These are phyloP conservation scores for Termitomyces sp. DNA, from an alignment of 768 basidiomycete genomes.

Conservation along the genomic window DNA sequence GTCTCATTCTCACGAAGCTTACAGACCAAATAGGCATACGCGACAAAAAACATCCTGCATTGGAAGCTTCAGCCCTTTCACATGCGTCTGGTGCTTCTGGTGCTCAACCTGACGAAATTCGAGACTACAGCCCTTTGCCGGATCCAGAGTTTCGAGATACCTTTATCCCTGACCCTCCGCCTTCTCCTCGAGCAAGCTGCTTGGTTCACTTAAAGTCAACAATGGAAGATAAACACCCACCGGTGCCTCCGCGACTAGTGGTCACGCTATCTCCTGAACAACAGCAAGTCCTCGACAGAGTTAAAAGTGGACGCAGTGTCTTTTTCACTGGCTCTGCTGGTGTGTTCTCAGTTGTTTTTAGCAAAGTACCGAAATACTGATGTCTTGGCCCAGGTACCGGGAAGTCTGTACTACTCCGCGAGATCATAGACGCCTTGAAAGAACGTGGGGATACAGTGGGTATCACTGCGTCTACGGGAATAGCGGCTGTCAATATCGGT, in stretches of 20 bases:
- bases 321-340: constrained; percentile 91
- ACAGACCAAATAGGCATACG: neutral
- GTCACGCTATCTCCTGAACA: constrained; percentile 55
- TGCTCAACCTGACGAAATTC: neutral
- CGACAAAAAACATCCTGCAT: neutral
- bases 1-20: neutral
- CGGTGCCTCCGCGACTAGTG: neutral
- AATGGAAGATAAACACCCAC: neutral
- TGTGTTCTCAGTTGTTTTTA: constrained; percentile 17
- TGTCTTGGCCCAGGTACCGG: constrained; percentile 55
- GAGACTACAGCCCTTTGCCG: neutral
- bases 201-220: neutral
- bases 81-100: neutral
- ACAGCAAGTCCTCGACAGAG: constrained; percentile 43
- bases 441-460: constrained; percentile 42
- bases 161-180: neutral
- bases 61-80: neutral
- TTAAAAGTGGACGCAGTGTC: constrained; percentile 61
- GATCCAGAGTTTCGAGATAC: neutral
- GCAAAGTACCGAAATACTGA: neutral
- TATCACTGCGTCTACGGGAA: constrained; percentile 79
- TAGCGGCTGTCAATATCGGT: constrained; percentile 81
- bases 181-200: neutral
- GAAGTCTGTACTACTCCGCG: constrained; percentile 78
- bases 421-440: constrained; percentile 59